phyloP scores from a whole-genome alignment of 345 rosid genomes.

The Lepidium aucheri region DNA sequence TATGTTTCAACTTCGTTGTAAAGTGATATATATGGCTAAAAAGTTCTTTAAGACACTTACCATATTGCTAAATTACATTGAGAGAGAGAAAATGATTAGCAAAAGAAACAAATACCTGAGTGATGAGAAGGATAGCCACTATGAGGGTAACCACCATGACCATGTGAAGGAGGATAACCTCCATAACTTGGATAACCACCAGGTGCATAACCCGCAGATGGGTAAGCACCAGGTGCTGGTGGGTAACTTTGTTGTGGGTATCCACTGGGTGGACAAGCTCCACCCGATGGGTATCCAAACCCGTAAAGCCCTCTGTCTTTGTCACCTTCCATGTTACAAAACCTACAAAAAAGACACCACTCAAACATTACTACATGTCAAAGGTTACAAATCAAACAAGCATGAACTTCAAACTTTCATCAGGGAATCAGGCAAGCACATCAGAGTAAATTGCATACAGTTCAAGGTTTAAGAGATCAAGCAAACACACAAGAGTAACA shows the following conservation, averaged over 20 bases:
- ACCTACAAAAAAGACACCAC: background rate
- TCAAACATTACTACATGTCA: background rate
- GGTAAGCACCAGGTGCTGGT: constrained; percentile 25
- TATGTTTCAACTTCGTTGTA: background rate
- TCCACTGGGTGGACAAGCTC: constrained; percentile 16
- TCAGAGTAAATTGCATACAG: too few relatives aligned
- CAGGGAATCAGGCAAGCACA: too few relatives aligned
- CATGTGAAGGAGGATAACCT: constrained; percentile 45
- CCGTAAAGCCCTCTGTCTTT: constrained; percentile 29
- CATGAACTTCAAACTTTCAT: background rate
- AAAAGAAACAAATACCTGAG: constrained; percentile 42
- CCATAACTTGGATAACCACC: constrained; percentile 33
- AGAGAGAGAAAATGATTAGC: background rate
- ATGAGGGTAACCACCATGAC: constrained; percentile 39
- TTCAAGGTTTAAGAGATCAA: background rate
- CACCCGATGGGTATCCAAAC: constrained; percentile 18
- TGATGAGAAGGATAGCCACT: constrained; percentile 39
- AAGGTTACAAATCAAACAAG: background rate
- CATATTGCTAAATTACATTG: background rate
- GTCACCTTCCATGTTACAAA: constrained; percentile 30
- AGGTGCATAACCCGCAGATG: constrained; percentile 28
- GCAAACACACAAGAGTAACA: too few relatives aligned
- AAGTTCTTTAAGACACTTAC: background rate
- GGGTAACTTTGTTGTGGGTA: constrained; percentile 29
- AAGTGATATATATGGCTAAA: background rate